Conservation (phyloP, 257 asterid genomes). For the Verbena officinalis region DNA sequence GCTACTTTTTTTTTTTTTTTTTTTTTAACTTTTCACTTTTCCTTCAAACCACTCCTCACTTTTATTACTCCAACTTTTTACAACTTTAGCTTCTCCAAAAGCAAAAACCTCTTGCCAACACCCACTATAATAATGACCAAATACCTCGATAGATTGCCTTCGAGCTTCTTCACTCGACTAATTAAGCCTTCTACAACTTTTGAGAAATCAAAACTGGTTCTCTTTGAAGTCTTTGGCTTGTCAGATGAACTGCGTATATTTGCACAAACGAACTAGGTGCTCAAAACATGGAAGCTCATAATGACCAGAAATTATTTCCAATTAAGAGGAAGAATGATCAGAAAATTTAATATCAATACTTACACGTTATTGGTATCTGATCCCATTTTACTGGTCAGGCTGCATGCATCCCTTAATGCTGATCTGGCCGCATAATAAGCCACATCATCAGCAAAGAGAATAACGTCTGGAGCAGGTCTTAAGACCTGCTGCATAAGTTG, state of each 20-base stretch:
- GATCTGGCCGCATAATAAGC: constrained; percentile 54
- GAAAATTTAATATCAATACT: constrained; percentile 23
- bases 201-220: constrained; percentile 37
- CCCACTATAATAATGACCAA: no score
- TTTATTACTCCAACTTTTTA: no score
- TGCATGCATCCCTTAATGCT: constrained; percentile 65
- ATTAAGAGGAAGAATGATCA: neutral
- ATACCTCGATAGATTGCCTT: constrained; percentile 54
- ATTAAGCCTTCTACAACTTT: constrained; percentile 44
- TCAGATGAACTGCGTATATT: constrained; percentile 44
- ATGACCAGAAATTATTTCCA: neutral
- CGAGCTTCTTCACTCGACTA: constrained; percentile 47
- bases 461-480: constrained; percentile 47
- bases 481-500: constrained; percentile 58
- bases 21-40: no score
- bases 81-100: no score
- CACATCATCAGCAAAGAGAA: constrained; percentile 48
- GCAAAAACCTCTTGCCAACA: no score
- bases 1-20: no score
- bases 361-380: constrained; percentile 39
- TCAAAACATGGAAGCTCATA: neutral
- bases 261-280: constrained; percentile 13
- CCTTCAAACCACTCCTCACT: no score
- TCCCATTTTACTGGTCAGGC: constrained; percentile 33
- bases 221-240: constrained; percentile 35